Conservation (phyloP, 257 asterid species). For the Catharanthus roseus region DNA sequence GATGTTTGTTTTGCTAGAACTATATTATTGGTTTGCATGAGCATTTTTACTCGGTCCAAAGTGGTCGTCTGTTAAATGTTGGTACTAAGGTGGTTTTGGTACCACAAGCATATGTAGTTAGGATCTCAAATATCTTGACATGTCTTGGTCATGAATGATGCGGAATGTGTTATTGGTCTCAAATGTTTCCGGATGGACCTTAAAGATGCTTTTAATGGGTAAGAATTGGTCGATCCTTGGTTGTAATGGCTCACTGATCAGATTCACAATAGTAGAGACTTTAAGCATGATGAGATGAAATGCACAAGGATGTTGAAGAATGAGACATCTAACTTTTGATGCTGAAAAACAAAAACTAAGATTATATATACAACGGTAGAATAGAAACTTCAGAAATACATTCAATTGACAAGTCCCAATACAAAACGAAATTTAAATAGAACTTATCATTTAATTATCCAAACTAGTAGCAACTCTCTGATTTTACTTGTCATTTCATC, state of each 20-base stretch:
- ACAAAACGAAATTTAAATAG: neutral
- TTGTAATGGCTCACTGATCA: neutral
- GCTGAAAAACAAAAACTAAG: neutral
- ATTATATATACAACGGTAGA: neutral
- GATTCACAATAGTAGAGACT: neutral
- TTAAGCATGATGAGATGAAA: neutral
- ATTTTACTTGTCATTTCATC: neutral
- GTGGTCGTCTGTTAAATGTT: neutral
- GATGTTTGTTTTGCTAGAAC: neutral
- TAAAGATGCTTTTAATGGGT: neutral
- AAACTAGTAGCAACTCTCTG: no score
- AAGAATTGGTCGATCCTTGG: neutral
- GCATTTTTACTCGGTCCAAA: neutral
- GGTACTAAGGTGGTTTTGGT: neutral
- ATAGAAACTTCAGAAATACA: neutral
- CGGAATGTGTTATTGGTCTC: neutral
- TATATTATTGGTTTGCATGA: neutral
- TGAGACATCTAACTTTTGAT: neutral
- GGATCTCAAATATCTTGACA: neutral
- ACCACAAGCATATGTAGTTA: neutral
- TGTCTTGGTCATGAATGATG: neutral
- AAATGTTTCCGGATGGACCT: neutral
- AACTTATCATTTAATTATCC: neutral
- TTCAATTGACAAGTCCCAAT: neutral
- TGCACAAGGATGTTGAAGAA: neutral